A percentile compares a stretch with the other conserved stretches of the same genome.
These are phyloP conservation scores for Caloboletus firmus DNA, from an alignment of 1,284 basidiomycete species.

Conservation along the genomic window DNA sequence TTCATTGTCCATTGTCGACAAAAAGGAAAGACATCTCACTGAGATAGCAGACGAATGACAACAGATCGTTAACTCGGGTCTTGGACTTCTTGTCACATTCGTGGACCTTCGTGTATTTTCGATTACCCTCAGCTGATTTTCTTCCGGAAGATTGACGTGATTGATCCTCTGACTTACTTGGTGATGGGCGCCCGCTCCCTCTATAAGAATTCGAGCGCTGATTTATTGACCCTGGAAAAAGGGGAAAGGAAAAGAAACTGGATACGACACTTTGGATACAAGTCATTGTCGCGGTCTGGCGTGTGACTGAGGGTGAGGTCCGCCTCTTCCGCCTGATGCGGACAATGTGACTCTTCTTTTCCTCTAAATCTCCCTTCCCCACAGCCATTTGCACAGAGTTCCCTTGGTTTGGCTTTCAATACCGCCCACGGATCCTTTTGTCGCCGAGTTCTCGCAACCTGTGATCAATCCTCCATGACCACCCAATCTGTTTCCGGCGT, in stretches of 20 bases:
- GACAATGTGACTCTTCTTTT: neutral
- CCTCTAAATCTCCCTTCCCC: conserved; percentile 1
- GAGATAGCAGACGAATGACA: no score
- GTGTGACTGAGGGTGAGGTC: neutral
- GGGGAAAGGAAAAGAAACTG: no score
- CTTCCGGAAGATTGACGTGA: neutral
- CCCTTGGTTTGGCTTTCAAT: neutral
- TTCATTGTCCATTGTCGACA: neutral
- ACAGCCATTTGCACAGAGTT: neutral
- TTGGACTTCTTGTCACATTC: neutral
- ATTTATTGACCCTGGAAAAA: neutral
- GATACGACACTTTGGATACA: neutral
- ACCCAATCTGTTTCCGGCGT: neutral
- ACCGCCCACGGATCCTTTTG: neutral
- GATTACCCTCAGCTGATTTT: neutral
- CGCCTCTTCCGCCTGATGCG: neutral
- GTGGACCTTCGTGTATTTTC: neutral
- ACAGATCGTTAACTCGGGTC: neutral
- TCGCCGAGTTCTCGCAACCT: neutral
- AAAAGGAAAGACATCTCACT: neutral
- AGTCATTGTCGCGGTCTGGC: neutral
- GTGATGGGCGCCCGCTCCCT: neutral
- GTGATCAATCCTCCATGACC: conserved; percentile 7
- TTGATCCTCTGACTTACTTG: neutral
- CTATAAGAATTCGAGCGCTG: neutral